phyloP scores from a whole-genome alignment of 164 flowering plant species.

The Buxus sempervirens region DNA sequence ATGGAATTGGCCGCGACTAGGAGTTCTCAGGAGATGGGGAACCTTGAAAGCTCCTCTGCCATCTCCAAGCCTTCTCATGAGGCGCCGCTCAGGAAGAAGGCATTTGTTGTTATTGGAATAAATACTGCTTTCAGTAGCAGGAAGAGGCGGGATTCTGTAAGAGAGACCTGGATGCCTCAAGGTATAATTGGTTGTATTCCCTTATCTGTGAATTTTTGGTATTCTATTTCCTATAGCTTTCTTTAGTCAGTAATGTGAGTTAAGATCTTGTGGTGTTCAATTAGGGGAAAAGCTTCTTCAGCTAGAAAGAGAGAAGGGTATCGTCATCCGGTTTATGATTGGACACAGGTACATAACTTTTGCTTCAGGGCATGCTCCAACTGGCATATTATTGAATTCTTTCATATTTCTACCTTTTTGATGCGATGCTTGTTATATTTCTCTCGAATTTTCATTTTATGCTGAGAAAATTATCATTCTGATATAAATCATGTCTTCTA shows the following conservation, averaged over 20 bases:
- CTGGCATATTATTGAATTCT: background rate
- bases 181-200: conserved; percentile 23
- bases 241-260: background rate
- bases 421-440: too few relatives aligned
- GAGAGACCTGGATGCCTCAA: conserved; percentile 72
- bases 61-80: conserved; percentile 21
- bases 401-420: too few relatives aligned
- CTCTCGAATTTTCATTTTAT: too few relatives aligned
- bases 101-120: conserved; percentile 87
- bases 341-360: conserved; percentile 18
- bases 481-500: too few relatives aligned
- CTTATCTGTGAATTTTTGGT: background rate
- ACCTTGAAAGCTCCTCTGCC: conserved; percentile 21
- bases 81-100: conserved; percentile 47
- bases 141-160: conserved; percentile 56
- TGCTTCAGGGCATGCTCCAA: background rate
- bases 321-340: conserved; percentile 21
- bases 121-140: conserved; percentile 93
- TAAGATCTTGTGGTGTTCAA: background rate
- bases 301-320: conserved; percentile 21
- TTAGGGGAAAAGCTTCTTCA: conserved; percentile 16
- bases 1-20: conserved; percentile 73
- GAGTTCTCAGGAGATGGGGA: conserved; percentile 42
- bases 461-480: too few relatives aligned
- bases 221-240: background rate